Evolutionary conservation across 2,329 filamentous ascomycete genomes (phyloP).

Genomic region (Fusarium pilosicola): DNA sequence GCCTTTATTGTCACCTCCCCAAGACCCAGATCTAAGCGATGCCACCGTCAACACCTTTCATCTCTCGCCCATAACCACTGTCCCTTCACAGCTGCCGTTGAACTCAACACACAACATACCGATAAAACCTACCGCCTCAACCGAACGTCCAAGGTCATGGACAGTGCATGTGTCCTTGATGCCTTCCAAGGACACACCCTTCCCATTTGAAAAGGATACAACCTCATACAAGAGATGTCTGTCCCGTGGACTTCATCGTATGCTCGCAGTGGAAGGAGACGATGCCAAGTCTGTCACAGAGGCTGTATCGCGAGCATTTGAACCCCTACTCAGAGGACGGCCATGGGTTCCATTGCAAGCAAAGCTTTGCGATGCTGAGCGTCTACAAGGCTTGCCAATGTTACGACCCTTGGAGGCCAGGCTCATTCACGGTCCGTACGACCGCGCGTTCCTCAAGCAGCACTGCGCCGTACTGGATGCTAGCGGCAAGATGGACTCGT

Average conservation of each 20-base stretch:
- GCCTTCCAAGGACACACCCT: constrained; percentile 62
- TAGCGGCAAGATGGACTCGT: constrained; percentile 65
- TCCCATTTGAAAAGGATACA: constrained; percentile 71
- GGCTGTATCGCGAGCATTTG: constrained; percentile 62
- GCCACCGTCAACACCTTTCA: constrained; percentile 14
- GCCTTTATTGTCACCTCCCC: constrained; percentile 37
- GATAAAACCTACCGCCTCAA: constrained; percentile 7
- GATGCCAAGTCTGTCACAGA: constrained; percentile 59
- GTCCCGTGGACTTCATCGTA: constrained; percentile 67
- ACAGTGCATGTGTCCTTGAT: constrained; percentile 70
- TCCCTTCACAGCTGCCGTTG: constrained; percentile 6
- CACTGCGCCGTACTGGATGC: constrained; percentile 67
- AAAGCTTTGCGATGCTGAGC: constrained; percentile 65
- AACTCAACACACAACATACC: constrained; percentile 4
- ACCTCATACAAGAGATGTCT: constrained; percentile 69
- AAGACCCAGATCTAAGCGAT: constrained; percentile 27
- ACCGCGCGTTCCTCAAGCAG: constrained; percentile 61
- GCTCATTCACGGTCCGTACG: constrained; percentile 56
- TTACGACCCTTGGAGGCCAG: constrained; percentile 61
- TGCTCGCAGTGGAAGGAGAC: constrained; percentile 63
- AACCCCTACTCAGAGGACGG: constrained; percentile 59
- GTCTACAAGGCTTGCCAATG: constrained; percentile 67
- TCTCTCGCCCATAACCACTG: constrained; percentile 28
- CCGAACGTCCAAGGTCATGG: constrained; percentile 55
- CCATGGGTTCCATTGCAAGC: constrained; percentile 69